These are phyloP conservation scores for Oryza officinalis DNA, from an alignment of 176 grass and related monocot species.

Conservation along the genomic window DNA sequence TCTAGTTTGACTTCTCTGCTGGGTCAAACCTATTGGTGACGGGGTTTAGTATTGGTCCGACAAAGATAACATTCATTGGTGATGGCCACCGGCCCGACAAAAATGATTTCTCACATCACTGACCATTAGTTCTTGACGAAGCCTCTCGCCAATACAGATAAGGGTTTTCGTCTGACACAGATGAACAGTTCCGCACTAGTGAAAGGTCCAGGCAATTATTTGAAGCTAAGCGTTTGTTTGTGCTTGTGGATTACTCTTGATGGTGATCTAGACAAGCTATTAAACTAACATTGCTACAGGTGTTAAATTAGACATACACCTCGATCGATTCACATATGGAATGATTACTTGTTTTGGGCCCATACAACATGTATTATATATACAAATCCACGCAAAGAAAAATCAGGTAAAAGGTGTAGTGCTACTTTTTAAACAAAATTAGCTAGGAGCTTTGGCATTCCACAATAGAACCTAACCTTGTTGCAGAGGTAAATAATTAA, in stretches of 20 bases:
- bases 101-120: too few relatives aligned
- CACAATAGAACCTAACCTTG: too few relatives aligned
- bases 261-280: constrained; percentile 20
- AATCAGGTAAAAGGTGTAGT: background rate
- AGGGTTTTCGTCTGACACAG: too few relatives aligned
- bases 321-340: background rate
- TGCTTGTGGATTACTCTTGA: constrained; percentile 23
- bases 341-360: background rate
- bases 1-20: too few relatives aligned
- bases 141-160: too few relatives aligned
- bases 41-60: too few relatives aligned
- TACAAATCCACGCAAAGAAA: background rate
- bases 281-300: background rate
- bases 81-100: too few relatives aligned
- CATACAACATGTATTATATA: background rate
- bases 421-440: background rate
- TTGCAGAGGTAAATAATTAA: too few relatives aligned
- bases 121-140: too few relatives aligned
- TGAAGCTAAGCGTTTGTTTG: constrained; percentile 21
- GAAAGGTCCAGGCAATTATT: constrained; percentile 38
- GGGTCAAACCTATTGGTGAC: too few relatives aligned
- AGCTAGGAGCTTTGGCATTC: background rate
- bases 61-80: too few relatives aligned
- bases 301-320: background rate
- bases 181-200: too few relatives aligned